phyloP scores from a whole-genome alignment of 176 grass and related monocot species.

The Eleusine indica region DNA sequence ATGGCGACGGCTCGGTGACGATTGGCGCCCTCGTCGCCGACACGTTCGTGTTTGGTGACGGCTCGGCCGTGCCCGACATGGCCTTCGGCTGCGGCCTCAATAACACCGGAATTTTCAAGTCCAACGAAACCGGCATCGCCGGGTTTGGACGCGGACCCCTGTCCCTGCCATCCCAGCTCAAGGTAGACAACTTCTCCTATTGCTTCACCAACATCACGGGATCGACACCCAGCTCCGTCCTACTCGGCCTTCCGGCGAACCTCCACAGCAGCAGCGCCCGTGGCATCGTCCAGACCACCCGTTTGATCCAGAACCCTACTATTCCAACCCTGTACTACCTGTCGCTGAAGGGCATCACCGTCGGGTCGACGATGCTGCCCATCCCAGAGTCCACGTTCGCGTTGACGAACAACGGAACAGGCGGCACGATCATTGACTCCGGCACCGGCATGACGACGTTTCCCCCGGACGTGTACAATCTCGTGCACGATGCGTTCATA shows the following conservation, averaged over 20 bases:
- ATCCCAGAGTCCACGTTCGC: slow-evolving; percentile 40
- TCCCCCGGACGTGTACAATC: no score
- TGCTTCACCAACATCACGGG: slow-evolving; percentile 46
- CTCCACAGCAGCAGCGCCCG: neutral
- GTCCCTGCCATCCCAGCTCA: slow-evolving; percentile 57
- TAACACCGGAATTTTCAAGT: slow-evolving; percentile 36
- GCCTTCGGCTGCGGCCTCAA: slow-evolving; percentile 46
- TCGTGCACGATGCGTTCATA: no score
- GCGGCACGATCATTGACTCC: no score
- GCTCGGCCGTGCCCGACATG: neutral
- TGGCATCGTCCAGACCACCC: neutral
- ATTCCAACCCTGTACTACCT: slow-evolving; percentile 30
- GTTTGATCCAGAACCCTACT: neutral
- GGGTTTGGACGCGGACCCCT: slow-evolving; percentile 37
- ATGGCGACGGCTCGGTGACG: slow-evolving; percentile 36
- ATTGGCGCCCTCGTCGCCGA: slow-evolving; percentile 30
- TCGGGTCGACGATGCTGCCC: slow-evolving; percentile 37
- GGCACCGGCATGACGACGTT: no score
- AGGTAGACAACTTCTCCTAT: slow-evolving; percentile 47
- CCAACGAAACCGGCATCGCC: slow-evolving; percentile 49
- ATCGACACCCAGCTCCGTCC: slow-evolving; percentile 27
- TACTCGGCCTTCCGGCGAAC: slow-evolving; percentile 34
- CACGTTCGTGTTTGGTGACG: slow-evolving; percentile 26
- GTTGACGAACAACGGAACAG: no score
- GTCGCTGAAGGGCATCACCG: slow-evolving; percentile 42